These are phyloP conservation scores for Verruconis gallopava DNA, from an alignment of 2,329 filamentous ascomycete species.

Conservation along the genomic window DNA sequence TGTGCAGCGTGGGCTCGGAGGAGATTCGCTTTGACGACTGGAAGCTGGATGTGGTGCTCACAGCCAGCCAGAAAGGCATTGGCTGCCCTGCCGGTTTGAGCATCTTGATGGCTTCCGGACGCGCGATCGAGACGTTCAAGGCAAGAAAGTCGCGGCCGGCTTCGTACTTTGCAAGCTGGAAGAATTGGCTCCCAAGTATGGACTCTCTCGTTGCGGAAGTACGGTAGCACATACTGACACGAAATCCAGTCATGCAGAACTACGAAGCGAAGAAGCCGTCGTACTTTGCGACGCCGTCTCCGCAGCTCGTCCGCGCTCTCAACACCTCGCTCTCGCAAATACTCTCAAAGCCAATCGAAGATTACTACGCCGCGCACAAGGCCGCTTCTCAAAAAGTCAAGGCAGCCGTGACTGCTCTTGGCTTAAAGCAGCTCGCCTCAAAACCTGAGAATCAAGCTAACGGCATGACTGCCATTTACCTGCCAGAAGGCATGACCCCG, in stretches of 20 bases:
- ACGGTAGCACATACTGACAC: slow-evolving; percentile 14
- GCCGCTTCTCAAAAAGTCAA: slow-evolving; percentile 76
- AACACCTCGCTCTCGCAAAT: slow-evolving; percentile 84
- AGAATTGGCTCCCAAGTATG: slow-evolving; percentile 89
- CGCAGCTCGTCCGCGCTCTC: slow-evolving; percentile 83
- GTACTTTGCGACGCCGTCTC: slow-evolving; percentile 94
- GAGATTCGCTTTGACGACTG: slow-evolving; percentile 94
- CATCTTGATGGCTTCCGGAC: slow-evolving; percentile 85
- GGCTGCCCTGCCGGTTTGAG: slow-evolving; percentile 88
- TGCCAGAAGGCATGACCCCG: slow-evolving; percentile 71
- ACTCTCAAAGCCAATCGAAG: slow-evolving; percentile 61
- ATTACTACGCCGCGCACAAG: slow-evolving; percentile 73
- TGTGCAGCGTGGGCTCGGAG: slow-evolving; percentile 92
- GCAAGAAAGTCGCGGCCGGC: slow-evolving; percentile 67
- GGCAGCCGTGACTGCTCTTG: slow-evolving; percentile 64
- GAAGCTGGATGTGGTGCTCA: slow-evolving; percentile 85
- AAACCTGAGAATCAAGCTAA: slow-evolving; percentile 88
- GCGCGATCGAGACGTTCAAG: slow-evolving; percentile 71
- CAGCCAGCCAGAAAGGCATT: slow-evolving; percentile 93
- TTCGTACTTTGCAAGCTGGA: slow-evolving; percentile 91
- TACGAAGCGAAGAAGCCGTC: slow-evolving; percentile 96
- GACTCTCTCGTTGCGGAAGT: slow-evolving; percentile 11
- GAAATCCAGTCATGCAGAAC: slow-evolving; percentile 74
- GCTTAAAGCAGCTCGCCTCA: slow-evolving; percentile 72
- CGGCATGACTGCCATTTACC: slow-evolving; percentile 94